A percentile compares a stretch with the other conserved stretches of the same genome.
phyloP scores from a whole-genome alignment of 1,284 basidiomycete genomes.

The Malassezia equina region DNA sequence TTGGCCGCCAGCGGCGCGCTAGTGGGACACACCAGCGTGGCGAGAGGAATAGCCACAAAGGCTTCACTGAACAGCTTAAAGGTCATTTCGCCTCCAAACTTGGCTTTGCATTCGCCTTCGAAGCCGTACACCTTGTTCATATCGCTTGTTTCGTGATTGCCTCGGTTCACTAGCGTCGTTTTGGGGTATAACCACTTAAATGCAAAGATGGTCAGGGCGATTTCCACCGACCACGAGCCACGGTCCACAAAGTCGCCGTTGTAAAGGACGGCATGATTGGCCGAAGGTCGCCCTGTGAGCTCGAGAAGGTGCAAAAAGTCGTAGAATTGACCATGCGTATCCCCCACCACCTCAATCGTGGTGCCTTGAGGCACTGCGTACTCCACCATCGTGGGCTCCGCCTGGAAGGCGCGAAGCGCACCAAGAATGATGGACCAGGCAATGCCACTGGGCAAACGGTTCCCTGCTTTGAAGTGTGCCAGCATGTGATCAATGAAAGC shows the following conservation, averaged over 20 bases:
- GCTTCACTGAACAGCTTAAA: constrained; percentile 45
- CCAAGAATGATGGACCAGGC: constrained; percentile 92
- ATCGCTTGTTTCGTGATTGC: constrained; percentile 93
- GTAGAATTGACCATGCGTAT: constrained; percentile 59
- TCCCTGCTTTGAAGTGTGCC: constrained; percentile 81
- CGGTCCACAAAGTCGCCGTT: constrained; percentile 63
- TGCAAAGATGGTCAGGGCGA: constrained; percentile 82
- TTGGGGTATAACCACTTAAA: constrained; percentile 65
- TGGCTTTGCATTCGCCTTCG: constrained; percentile 78
- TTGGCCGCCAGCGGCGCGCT: constrained; percentile 52
- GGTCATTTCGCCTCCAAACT: constrained; percentile 40
- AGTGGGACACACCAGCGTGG: constrained; percentile 70
- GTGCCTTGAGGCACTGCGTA: constrained; percentile 66
- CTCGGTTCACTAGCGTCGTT: constrained; percentile 55
- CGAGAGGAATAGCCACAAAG: constrained; percentile 57
- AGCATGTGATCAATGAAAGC: constrained; percentile 79
- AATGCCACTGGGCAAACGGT: constrained; percentile 63
- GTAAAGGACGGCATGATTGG: constrained; percentile 41
- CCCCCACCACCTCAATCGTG: constrained; percentile 48
- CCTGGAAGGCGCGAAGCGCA: constrained; percentile 63
- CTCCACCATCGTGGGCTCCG: constrained; percentile 73
- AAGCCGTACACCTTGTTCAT: constrained; percentile 62
- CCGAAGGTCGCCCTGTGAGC: constrained; percentile 58
- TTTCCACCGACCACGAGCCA: constrained; percentile 94
- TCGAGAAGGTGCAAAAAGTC: constrained; percentile 79